Conservation (phyloP, 2,329 filamentous ascomycete species). For the Gyromitra esculenta region DNA sequence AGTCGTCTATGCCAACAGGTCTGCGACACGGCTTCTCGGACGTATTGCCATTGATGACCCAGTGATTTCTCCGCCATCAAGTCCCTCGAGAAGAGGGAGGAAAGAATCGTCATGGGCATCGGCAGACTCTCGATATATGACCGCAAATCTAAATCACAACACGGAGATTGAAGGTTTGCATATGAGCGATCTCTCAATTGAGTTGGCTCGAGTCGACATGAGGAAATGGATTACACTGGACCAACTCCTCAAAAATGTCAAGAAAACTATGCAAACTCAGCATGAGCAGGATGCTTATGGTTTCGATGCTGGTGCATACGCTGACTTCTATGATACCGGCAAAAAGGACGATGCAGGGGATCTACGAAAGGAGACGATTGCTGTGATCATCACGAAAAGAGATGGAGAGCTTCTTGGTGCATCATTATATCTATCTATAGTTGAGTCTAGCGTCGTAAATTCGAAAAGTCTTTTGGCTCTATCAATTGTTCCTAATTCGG, state of each 20-base stretch:
- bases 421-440: slow-evolving; percentile 40
- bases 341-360: slow-evolving; percentile 25
- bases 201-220: slow-evolving; percentile 36
- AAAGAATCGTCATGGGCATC: not conserved
- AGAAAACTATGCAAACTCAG: slow-evolving; percentile 28
- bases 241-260: slow-evolving; percentile 51
- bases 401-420: slow-evolving; percentile 40
- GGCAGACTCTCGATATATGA: not conserved
- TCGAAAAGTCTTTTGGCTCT: slow-evolving; percentile 11
- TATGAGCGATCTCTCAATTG: slow-evolving; percentile 45
- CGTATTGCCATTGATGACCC: slow-evolving; percentile 1
- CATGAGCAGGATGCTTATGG: slow-evolving; percentile 36
- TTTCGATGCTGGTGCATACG: slow-evolving; percentile 36
- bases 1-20: slow-evolving; percentile 50
- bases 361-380: slow-evolving; percentile 31
- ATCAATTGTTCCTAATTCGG: slow-evolving; percentile 37
- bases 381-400: slow-evolving; percentile 38
- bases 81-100: not conserved
- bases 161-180: slow-evolving; percentile 40
- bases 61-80: not conserved
- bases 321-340: slow-evolving; percentile 46
- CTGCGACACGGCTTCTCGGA: slow-evolving; percentile 40
- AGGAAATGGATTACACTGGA: slow-evolving; percentile 40
- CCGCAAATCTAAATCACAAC: not conserved
- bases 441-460: not conserved